phyloP scores from a whole-genome alignment of 176 grass and related monocot species.

The Aegilops sharonensis region DNA sequence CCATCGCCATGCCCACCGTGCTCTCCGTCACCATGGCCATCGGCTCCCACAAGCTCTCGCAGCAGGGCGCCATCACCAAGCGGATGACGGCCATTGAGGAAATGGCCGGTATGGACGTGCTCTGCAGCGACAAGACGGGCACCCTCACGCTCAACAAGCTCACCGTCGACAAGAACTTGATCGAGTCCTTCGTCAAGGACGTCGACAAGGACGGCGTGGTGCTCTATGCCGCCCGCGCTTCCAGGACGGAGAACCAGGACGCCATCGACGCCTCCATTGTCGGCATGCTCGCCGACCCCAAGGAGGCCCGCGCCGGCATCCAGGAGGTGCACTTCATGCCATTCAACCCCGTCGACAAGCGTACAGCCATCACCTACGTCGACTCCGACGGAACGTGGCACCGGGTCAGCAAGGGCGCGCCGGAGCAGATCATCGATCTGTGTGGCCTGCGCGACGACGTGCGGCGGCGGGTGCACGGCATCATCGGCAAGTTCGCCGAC shows the following conservation, averaged over 20 bases:
- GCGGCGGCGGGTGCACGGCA: conserved; percentile 37
- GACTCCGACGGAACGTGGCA: conserved; percentile 60
- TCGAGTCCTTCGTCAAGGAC: conserved; percentile 60
- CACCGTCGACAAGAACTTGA: conserved; percentile 59
- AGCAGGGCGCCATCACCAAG: conserved; percentile 91
- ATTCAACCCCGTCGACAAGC: conserved; percentile 89
- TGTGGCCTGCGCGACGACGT: conserved; percentile 53
- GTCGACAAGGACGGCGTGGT: conserved; percentile 46
- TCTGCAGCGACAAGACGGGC: conserved; percentile 98
- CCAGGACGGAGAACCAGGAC: conserved; percentile 73
- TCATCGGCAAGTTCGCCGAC: conserved; percentile 61
- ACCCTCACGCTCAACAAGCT: conserved; percentile 92
- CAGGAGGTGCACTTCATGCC: conserved; percentile 89
- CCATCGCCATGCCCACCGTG: conserved; percentile 90
- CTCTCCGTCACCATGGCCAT: conserved; percentile 92
- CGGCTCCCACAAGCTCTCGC: conserved; percentile 63
- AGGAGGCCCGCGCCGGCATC: conserved; percentile 63
- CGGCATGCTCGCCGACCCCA: conserved; percentile 14
- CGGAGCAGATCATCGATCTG: conserved; percentile 80
- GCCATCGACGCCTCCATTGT: conserved; percentile 81
- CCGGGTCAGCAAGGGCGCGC: conserved; percentile 76
- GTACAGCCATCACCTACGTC: conserved; percentile 83
- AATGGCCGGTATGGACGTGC: conserved; percentile 86
- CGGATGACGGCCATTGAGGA: conserved; percentile 95
- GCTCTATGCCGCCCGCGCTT: conserved; percentile 61